phyloP scores from a whole-genome alignment of 78 protist genomes.

The Dictyostelium purpureum region DNA sequence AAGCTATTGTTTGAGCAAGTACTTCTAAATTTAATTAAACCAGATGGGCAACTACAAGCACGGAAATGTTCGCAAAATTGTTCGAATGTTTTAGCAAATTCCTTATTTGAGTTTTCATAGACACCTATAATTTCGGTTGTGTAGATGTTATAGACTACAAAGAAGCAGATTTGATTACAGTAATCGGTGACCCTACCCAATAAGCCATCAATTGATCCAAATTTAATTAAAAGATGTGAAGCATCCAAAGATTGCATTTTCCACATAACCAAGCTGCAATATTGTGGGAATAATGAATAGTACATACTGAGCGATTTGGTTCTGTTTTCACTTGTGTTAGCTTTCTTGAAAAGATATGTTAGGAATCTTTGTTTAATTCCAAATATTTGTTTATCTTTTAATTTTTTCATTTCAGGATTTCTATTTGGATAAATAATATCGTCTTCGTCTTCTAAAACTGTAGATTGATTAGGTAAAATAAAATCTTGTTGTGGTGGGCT shows the following conservation, averaged over 20 bases:
- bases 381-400: neutral
- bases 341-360: slow-evolving; percentile 47
- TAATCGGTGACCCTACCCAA: slow-evolving; percentile 62
- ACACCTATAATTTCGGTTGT: slow-evolving; percentile 69
- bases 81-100: slow-evolving; percentile 72
- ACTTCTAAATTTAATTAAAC: slow-evolving; percentile 50
- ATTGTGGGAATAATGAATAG: slow-evolving; percentile 61
- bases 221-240: slow-evolving; percentile 52
- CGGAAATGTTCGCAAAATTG: slow-evolving; percentile 78
- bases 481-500: too few species aligned
- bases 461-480: too few species aligned
- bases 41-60: slow-evolving; percentile 61
- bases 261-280: slow-evolving; percentile 76
- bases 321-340: neutral
- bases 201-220: slow-evolving; percentile 64
- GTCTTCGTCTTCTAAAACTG: too few species aligned
- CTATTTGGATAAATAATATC: neutral
- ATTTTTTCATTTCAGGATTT: neutral
- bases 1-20: slow-evolving; percentile 69
- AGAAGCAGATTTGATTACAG: slow-evolving; percentile 66
- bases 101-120: slow-evolving; percentile 64
- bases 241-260: slow-evolving; percentile 80
- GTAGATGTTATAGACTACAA: slow-evolving; percentile 65
- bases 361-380: slow-evolving; percentile 77
- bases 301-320: slow-evolving; percentile 23